Conservation (phyloP, 1,284 basidiomycete genomes). For the Leccinum pseudoinsigne region DNA sequence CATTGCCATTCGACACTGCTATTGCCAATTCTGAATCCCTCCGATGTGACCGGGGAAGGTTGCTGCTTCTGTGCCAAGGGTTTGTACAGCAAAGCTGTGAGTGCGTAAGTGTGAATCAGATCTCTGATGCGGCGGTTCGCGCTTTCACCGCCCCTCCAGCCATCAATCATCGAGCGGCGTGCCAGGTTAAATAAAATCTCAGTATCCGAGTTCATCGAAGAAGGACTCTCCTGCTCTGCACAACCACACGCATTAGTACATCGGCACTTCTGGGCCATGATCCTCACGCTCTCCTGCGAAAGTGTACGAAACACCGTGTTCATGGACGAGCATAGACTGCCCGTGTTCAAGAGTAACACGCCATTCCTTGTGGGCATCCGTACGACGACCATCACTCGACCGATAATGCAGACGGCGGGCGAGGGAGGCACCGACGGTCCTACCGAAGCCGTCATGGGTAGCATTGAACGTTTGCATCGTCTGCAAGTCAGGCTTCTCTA, state of each 20-base stretch:
- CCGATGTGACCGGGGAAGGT: too few species aligned
- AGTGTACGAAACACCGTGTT: slow-evolving; percentile 27
- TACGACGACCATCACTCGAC: slow-evolving; percentile 24
- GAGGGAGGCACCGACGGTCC: background rate
- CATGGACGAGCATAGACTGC: slow-evolving; percentile 23
- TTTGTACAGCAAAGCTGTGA: background rate
- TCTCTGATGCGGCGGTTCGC: background rate
- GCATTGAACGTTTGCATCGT: slow-evolving; percentile 11
- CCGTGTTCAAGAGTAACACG: slow-evolving; percentile 25
- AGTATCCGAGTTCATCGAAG: too few species aligned
- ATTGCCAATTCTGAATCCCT: background rate
- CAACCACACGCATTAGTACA: background rate
- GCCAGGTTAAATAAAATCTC: slow-evolving; percentile 9
- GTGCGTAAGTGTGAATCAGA: background rate
- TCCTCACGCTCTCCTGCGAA: slow-evolving; percentile 28
- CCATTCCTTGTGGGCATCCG: slow-evolving; percentile 26
- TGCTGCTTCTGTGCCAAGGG: background rate
- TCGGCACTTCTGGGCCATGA: slow-evolving; percentile 15
- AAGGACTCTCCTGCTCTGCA: background rate
- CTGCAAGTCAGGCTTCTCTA: too few species aligned
- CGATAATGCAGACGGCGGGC: background rate
- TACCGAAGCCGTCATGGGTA: slow-evolving; percentile 15
- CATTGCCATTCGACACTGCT: background rate
- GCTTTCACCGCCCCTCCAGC: background rate
- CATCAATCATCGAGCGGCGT: background rate